Evolutionary conservation across 2,329 filamentous ascomycete genomes (phyloP).

Genomic region (Xylaria sp.): DNA sequence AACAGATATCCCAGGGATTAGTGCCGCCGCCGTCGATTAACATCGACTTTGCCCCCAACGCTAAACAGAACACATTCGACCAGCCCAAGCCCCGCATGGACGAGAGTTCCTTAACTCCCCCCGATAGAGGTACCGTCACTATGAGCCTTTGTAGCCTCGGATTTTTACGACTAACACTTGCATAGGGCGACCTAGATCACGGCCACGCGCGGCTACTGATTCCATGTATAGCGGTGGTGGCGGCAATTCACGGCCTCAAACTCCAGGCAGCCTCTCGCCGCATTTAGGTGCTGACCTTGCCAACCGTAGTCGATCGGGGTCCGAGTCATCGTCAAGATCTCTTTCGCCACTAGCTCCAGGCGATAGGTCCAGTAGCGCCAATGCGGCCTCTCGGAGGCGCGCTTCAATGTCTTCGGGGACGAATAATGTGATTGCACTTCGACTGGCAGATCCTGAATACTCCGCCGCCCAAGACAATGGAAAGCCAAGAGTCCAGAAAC

Average conservation of each 20-base stretch:
- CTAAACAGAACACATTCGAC: slow-evolving; percentile 73
- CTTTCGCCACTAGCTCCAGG: slow-evolving; percentile 71
- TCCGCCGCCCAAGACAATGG: slow-evolving; percentile 72
- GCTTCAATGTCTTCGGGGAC: slow-evolving; percentile 73
- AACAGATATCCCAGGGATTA: slow-evolving; percentile 68
- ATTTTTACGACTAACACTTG: slow-evolving; percentile 40
- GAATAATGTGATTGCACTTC: slow-evolving; percentile 80
- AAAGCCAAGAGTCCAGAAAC: slow-evolving; percentile 88
- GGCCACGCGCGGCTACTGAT: slow-evolving; percentile 68
- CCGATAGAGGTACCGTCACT: slow-evolving; percentile 70
- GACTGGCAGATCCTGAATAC: slow-evolving; percentile 88
- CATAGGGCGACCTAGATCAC: slow-evolving; percentile 60
- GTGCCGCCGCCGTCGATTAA: slow-evolving; percentile 93
- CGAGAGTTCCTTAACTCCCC: slow-evolving; percentile 85
- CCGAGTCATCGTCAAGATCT: slow-evolving; percentile 54
- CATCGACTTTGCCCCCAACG: slow-evolving; percentile 87
- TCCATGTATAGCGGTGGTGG: slow-evolving; percentile 64
- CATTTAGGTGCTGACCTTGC: slow-evolving; percentile 59
- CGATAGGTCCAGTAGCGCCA: slow-evolving; percentile 62
- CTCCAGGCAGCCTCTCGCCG: slow-evolving; percentile 61
- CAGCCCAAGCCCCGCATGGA: slow-evolving; percentile 73
- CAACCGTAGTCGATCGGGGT: slow-evolving; percentile 56
- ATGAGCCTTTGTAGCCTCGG: slow-evolving; percentile 21
- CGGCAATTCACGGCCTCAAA: slow-evolving; percentile 54
- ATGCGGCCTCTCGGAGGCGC: slow-evolving; percentile 61